Evolutionary conservation across 257 asterid genomes (phyloP).

Genomic region (Solanum gandarillasii): DNA sequence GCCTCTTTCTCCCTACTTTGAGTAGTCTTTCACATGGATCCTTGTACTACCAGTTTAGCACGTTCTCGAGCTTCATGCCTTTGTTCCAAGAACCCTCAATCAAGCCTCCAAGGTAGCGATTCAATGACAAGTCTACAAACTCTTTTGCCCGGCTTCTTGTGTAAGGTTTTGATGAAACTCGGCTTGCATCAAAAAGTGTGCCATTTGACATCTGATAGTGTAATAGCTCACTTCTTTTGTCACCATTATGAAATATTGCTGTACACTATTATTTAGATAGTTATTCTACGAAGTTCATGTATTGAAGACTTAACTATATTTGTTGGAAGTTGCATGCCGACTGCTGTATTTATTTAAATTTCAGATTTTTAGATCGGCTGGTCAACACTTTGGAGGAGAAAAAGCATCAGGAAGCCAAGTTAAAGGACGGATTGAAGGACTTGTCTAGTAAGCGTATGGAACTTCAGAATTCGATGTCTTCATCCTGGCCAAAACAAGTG

Average conservation of each 20-base stretch:
- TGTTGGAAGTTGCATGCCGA: background rate
- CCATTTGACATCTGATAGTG: background rate
- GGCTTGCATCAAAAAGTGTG: background rate
- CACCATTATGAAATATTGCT: background rate
- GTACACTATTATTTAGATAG: background rate
- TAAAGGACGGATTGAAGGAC: slow-evolving; percentile 77
- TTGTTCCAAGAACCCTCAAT: background rate
- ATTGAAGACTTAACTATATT: background rate
- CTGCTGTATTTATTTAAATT: slow-evolving; percentile 6
- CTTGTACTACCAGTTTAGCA: background rate
- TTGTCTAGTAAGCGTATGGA: slow-evolving; percentile 64
- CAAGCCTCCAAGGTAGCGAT: background rate
- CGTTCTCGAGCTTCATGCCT: background rate
- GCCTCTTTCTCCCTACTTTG: background rate
- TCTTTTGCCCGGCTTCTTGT: background rate
- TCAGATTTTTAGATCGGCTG: slow-evolving; percentile 87
- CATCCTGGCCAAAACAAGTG: slow-evolving; percentile 97
- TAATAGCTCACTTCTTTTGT: background rate
- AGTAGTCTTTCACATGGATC: background rate
- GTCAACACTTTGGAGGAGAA: slow-evolving; percentile 85
- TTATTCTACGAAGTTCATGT: background rate
- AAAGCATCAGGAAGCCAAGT: slow-evolving; percentile 75
- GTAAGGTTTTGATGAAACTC: background rate
- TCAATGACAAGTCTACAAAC: background rate
- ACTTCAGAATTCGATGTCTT: slow-evolving; percentile 87